A percentile compares a stretch with the other conserved stretches of the same genome.
Evolutionary conservation across 768 basidiomycete species (phyloP).

Genomic region (Candolleomyces eurysporus): DNA sequence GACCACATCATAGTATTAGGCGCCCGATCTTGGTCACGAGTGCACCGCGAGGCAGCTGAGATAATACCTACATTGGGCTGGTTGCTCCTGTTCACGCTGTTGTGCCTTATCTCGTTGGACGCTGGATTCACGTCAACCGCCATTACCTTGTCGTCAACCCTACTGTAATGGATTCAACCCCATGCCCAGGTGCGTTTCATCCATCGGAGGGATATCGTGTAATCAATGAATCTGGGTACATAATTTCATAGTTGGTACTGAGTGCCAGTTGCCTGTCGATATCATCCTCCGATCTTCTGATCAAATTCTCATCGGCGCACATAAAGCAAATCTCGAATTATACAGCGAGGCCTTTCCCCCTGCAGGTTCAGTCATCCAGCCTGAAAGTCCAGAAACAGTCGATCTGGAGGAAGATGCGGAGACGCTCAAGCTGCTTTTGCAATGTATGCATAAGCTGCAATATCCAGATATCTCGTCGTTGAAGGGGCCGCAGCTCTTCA

Average conservation of each 20-base stretch:
- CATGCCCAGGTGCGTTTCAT: no score
- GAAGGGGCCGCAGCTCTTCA: not conserved
- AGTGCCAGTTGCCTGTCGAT: slow-evolving; percentile 14
- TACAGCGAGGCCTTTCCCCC: slow-evolving; percentile 13
- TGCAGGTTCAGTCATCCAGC: not conserved
- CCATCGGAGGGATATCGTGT: no score
- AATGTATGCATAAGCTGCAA: not conserved
- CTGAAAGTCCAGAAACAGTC: not conserved
- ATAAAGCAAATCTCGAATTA: slow-evolving; percentile 11
- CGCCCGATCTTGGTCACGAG: no score
- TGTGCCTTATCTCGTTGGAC: no score
- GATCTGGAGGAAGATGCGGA: not conserved
- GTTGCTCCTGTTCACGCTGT: no score
- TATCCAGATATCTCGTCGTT: not conserved
- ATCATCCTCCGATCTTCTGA: slow-evolving; percentile 13
- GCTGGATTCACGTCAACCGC: no score
- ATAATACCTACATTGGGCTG: no score
- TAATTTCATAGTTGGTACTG: not conserved
- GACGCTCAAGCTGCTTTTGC: not conserved
- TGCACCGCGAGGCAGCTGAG: no score
- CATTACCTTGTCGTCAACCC: no score
- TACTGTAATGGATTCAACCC: no score
- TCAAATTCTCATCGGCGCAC: slow-evolving; percentile 9
- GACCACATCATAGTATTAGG: no score
- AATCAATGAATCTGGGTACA: no score